Evolutionary conservation across 1,284 basidiomycete genomes (phyloP), one percentile per base, ranked within the genome.

Genomic region (Apiotrichum sp.): DNA sequence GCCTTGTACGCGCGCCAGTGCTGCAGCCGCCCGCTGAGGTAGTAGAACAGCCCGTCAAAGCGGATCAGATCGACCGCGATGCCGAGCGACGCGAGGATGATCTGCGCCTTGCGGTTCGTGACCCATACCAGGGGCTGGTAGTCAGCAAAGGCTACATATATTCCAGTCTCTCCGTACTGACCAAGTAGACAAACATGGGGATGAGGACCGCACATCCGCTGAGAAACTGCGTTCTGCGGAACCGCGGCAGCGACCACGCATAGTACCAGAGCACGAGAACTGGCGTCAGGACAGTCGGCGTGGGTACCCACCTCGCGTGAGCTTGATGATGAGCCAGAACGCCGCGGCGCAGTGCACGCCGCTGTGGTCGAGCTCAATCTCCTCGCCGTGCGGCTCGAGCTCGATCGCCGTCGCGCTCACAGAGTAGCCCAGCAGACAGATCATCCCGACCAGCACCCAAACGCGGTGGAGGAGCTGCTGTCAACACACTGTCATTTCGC

Each of bases 331-430:
- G 7, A 66, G 57, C 45, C 64, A 68, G 57, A 70, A 72, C 7
- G 56, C 62, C 5, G 52, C 55, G 6, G 35, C 35, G 7, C 7
- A 6, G 11, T 36, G 35, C 7, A 36, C 35, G 7, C 7, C 6
- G 35, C 11, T 36, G 35, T 6, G 7, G 35, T 36, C 35, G 35
- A 36, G 46, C 5, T 39, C 31, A 5, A 39, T 54, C 1, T 14
- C 49, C 3, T 39, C 45, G 11, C 9, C 35, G 29, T 11, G 13
- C 62, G 53, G 50, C 39, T 53, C 43, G 35, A 57, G n/a, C 44
- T 71, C 61, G 50, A 77, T 75, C 1, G 73, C 68, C 16, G 69
- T 68, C 9, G 77, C 77, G 54, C 77, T 78, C 45, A 64, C 72
- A 1, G 71, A 65, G 63, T 78, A 78, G 14, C 77, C 77, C 35